These are phyloP conservation scores for Pavlovales sp. DNA, from an alignment of 208 protist genomes.

Conservation along the genomic window DNA sequence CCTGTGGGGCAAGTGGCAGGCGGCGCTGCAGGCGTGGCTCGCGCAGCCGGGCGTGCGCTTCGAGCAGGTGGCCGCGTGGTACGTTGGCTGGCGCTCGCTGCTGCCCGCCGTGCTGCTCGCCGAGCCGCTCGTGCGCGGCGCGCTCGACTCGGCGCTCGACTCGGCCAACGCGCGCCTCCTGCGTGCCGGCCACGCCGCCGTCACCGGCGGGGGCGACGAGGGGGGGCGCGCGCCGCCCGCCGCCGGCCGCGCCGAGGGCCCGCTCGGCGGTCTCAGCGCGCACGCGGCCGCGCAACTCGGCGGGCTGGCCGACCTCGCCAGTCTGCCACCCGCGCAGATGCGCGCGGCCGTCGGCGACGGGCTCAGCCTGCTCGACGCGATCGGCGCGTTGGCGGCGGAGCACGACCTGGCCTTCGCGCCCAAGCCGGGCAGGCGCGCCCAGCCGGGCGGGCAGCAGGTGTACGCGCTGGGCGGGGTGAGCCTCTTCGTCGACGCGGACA, in stretches of 20 bases:
- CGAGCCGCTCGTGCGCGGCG: not conserved
- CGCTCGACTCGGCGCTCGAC: not conserved
- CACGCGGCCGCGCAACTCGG: not conserved
- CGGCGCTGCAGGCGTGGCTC: not conserved
- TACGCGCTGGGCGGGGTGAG: not conserved
- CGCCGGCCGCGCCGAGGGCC: no score
- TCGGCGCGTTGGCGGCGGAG: not conserved
- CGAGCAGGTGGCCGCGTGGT: not conserved
- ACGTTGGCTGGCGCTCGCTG: constrained; percentile 2
- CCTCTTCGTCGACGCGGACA: not conserved
- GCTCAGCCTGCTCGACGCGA: not conserved
- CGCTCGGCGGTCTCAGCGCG: not conserved
- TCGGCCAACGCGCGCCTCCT: not conserved
- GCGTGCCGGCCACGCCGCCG: no score
- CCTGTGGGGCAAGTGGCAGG: not conserved
- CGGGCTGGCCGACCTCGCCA: no score
- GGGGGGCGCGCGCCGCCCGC: no score
- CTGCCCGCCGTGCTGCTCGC: not conserved
- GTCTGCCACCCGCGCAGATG: no score
- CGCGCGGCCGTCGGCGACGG: no score
- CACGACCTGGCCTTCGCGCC: not conserved
- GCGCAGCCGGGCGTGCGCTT: not conserved
- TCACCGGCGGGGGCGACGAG: no score
- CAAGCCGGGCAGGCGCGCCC: no score
- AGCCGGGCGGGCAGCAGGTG: not conserved